Evolutionary conservation across 1,139 yeast species (phyloP), one percentile per base, ranked within the genome.

Genomic region (Pneumocystis oryctolagi): DNA sequence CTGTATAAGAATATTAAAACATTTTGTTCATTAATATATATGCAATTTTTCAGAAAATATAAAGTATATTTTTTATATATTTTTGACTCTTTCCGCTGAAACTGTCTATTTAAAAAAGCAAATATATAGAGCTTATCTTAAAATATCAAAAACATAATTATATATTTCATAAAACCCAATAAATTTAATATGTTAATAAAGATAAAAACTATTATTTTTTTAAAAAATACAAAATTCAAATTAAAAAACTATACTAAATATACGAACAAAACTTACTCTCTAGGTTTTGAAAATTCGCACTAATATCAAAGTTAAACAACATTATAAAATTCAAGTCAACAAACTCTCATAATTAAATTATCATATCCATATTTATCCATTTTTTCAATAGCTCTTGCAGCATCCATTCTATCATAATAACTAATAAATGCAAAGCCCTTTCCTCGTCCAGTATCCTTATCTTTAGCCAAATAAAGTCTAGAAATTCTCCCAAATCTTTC

Each of bases 401-500:
- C 98, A 70, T 78, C 78, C 64, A 76, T 75, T 71, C 83, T 85
- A 66, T 84, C 79, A 61, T 80, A 82, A 76, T 87, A 90, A 64
- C 94, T 85, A 68, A 90, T 95, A 75, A 89, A 92, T n/a, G 98
- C 98, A 75, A 90, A 84, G 70, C 99, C 99, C 78, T 92, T 86
- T 64, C 96, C 87, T 74, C 86, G 86, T 67, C 96, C 95, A 39
- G 97, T 92, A 70, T 87, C 96, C 77, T 89, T 86, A 78, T 90
- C 89, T 78, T 89, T 85, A 67, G 89, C 92, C 68, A 92, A 80
- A 69, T 86, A 85, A 69, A 87, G 88, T 77, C 96, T 85, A 70
- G 82, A 84, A 70, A 89, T 80, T 62, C 72, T 71, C 68, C 89
- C 95, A 72, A 81, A 85, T 70, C 82, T 80, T 63, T 80, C 80